Conservation (phyloP, 1,284 basidiomycete species). For the Takashimella koratensis region DNA sequence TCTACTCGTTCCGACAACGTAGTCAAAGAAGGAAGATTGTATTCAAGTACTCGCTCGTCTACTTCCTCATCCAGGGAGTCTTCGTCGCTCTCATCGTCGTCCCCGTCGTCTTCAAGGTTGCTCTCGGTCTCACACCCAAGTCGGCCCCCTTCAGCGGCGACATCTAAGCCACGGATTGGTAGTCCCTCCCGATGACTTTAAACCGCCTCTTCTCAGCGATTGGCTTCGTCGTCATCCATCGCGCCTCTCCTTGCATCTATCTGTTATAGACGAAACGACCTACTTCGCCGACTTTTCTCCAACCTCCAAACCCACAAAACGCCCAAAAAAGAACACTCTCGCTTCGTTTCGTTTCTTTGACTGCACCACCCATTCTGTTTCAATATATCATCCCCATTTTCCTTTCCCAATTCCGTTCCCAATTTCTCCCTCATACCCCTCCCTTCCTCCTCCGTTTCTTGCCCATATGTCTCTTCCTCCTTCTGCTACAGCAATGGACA, state of each 20-base stretch:
- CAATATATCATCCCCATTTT: no score
- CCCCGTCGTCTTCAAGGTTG: slow-evolving; percentile 57
- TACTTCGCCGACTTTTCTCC: neutral
- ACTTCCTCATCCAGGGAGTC: slow-evolving; percentile 66
- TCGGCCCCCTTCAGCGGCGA: slow-evolving; percentile 35
- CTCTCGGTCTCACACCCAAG: slow-evolving; percentile 59
- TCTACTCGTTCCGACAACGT: slow-evolving; percentile 86
- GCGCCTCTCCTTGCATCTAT: neutral
- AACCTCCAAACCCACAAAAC: neutral
- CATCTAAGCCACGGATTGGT: slow-evolving; percentile 30
- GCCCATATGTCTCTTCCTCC: no score
- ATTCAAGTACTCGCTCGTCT: slow-evolving; percentile 65
- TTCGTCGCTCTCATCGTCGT: slow-evolving; percentile 64
- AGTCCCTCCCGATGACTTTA: neutral
- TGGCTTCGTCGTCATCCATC: neutral
- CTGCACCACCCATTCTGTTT: neutral
- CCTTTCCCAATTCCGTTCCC: neutral
- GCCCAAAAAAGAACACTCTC: neutral
- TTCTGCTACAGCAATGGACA: no score
- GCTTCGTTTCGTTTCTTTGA: neutral
- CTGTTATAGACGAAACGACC: neutral
- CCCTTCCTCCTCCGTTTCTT: neutral
- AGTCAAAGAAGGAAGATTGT: slow-evolving; percentile 83
- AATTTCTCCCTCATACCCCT: neutral
- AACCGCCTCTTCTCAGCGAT: neutral